Base-by-base conservation (phyloP, 768 basidiomycete species). In the Trametes coccinea region DNA sequence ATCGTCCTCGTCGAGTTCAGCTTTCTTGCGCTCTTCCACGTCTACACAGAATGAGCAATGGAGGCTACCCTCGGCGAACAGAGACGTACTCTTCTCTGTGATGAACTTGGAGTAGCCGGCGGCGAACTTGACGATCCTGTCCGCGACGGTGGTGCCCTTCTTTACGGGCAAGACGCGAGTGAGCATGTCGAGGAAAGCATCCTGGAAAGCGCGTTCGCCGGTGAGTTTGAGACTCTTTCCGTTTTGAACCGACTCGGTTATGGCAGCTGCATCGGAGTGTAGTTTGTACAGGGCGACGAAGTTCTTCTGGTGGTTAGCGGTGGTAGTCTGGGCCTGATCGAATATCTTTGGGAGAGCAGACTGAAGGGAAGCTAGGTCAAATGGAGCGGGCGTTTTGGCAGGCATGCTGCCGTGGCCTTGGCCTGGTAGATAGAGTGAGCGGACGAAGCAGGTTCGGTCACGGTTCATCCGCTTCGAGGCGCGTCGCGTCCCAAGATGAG, bases 271-370 rank as follows among this genome's bases (percentile, higher is more conserved):
- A 55, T 89, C 80, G 4, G 75, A 58, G 59, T 95, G 93, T 44
- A 95, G 74, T 72, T 93, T 93, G 78, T 92, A 80, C 3, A 97
- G 82, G 0, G 86, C 85, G 44, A 93, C 87, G 53, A 88, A 78
- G 75, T 97, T 96, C 80, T 97, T 97, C 63, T 88, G 86, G 73
- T 98, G 95, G 72, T 92, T 94, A 8, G 90, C 86, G 13, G 80
- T 73, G 0, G 88, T 84, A 6, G 71, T 76, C 71, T 95, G 92
- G 0, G 80, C 90, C 74, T 96, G 90, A 31, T 90, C 85, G 63
- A 95, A 92, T 46, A 94, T 90, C 37, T 81, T 84, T 17, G 84
- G 82, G 17, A 91, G 67, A 13, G 71, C 69, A 2, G 66, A 61
- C 10, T 71, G 50, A 43, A 75, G 66, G 22, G 68, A 69, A 16